Conservation (phyloP, 768 basidiomycete species). For the Rhizopogon roseolus region DNA sequence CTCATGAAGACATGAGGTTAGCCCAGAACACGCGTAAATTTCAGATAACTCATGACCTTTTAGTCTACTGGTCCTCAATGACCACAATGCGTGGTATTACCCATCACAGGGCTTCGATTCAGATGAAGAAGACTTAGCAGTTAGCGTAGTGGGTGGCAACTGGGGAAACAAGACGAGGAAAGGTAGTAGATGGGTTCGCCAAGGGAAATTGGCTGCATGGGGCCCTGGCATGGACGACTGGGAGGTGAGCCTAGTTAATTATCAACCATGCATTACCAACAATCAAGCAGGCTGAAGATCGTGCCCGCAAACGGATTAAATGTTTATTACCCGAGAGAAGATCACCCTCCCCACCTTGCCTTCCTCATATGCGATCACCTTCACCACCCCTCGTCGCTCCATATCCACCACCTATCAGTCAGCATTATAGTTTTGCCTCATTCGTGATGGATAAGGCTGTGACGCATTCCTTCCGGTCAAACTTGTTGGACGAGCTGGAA, state of each 20-base stretch:
- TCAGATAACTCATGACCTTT: conserved; percentile 7
- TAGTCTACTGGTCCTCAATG: conserved; percentile 52
- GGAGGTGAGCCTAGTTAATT: conserved; percentile 49
- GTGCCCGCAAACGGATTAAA: conserved; percentile 76
- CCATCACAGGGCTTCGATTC: conserved; percentile 73
- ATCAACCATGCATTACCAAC: conserved; percentile 6
- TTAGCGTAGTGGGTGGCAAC: conserved; percentile 57
- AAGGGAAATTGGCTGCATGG: conserved; percentile 81
- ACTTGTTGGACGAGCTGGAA: conserved; percentile 73
- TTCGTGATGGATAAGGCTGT: conserved; percentile 84
- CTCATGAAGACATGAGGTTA: conserved; percentile 28
- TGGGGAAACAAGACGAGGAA: conserved; percentile 79
- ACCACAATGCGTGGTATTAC: conserved; percentile 80
- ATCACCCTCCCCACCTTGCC: conserved; percentile 65
- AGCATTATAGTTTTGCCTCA: conserved; percentile 75
- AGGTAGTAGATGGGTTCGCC: conserved; percentile 78
- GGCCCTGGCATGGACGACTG: conserved; percentile 81
- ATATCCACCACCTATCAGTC: conserved; percentile 60
- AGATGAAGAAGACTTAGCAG: conserved; percentile 51
- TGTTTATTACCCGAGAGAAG: conserved; percentile 59
- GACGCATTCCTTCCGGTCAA: conserved; percentile 79
- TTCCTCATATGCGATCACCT: conserved; percentile 74
- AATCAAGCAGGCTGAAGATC: conserved; percentile 63
- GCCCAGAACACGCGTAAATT: conserved; percentile 1
- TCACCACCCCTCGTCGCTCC: conserved; percentile 77